Evolutionary conservation across 257 asterid genomes (phyloP), one percentile per base, ranked within the genome.

Genomic region (Solanum bulbocastanum): DNA sequence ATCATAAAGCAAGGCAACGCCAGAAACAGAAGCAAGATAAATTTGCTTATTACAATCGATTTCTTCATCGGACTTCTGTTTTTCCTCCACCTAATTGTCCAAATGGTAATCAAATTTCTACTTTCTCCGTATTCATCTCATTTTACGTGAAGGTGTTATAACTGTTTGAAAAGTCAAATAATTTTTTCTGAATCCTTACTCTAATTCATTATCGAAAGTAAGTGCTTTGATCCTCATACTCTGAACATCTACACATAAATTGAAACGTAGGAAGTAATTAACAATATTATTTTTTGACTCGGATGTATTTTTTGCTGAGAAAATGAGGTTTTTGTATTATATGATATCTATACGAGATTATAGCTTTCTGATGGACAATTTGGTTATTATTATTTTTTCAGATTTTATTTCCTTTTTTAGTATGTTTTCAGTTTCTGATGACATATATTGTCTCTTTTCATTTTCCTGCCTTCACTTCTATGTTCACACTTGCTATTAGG

Each of bases 1-100:
- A 96, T 52, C 99, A 96, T 27, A 96, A 96, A 90, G 98, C 99
- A 3, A 90, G 99, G 86, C 99, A 95, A 42, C 93, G 98, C 49
- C 99, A 96, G 98, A 96, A 96, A 90, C 98, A 92, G 88, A 95
- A 94, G 85, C 97, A 94, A 85, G 88, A 56, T 7, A 52, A 66
- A 32, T 85, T 93, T 10, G 90, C 96, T 78, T 87, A 87, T 88
- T 93, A 90, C 87, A 93, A 90, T 83, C 93, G 91, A 4, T 88
- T 92, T 79, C 88, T 91, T 74, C 94, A 90, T 72, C 46, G 90
- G 35, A 3, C 91, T 9, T 62, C 92, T 37, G 52, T 36, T 68
- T 60, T 88, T 82, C 89, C 88, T 44, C 90, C 94, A 13, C 84
- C 91, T 39, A 72, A 33, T 72, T 89, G 88, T 32, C 92, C 90